Percentiles rank a stretch among this genome's conserved stretches.
Conservation (phyloP, 1,139 yeast species). For the Hemisphaericaspora xylofermentans region DNA sequence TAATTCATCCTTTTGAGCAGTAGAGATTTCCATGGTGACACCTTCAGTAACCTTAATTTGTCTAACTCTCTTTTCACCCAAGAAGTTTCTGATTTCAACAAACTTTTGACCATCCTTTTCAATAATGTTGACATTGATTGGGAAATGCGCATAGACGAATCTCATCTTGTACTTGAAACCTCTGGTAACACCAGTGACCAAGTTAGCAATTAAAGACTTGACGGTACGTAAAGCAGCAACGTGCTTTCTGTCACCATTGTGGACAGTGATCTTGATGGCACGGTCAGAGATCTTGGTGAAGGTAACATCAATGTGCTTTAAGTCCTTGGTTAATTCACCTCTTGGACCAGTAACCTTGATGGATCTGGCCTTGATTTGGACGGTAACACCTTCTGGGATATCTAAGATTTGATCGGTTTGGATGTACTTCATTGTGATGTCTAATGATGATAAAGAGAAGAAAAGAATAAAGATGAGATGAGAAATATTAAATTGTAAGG, state of each 20-base stretch:
- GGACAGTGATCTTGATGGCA: slow-evolving; percentile 85
- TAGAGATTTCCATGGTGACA: slow-evolving; percentile 78
- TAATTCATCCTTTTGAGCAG: slow-evolving; percentile 92
- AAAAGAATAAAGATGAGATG: slow-evolving; percentile 4
- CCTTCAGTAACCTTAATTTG: slow-evolving; percentile 82
- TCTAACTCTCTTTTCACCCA: slow-evolving; percentile 98
- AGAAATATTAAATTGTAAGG: slow-evolving; percentile 1
- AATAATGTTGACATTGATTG: slow-evolving; percentile 91
- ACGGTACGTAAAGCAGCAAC: slow-evolving; percentile 99
- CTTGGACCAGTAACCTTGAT: slow-evolving; percentile 97
- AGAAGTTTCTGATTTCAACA: slow-evolving; percentile 98
- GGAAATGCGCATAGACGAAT: slow-evolving; percentile 99
- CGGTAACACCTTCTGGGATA: slow-evolving; percentile 93
- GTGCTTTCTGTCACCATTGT: slow-evolving; percentile 99
- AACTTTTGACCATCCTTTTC: slow-evolving; percentile 71
- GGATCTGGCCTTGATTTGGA: slow-evolving; percentile 87
- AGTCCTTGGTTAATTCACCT: slow-evolving; percentile 89
- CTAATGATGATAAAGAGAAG: slow-evolving; percentile 4
- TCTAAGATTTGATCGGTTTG: slow-evolving; percentile 90
- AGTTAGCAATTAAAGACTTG: slow-evolving; percentile 89
- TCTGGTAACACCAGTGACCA: slow-evolving; percentile 98
- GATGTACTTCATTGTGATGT: slow-evolving; percentile 74
- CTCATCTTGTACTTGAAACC: slow-evolving; percentile 99
- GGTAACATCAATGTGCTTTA: slow-evolving; percentile 93
- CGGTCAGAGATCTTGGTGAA: slow-evolving; percentile 72